A percentile compares a stretch with the other conserved stretches of the same genome.
phyloP scores from a whole-genome alignment of 768 basidiomycete genomes.

The Termitomyces sp. region DNA sequence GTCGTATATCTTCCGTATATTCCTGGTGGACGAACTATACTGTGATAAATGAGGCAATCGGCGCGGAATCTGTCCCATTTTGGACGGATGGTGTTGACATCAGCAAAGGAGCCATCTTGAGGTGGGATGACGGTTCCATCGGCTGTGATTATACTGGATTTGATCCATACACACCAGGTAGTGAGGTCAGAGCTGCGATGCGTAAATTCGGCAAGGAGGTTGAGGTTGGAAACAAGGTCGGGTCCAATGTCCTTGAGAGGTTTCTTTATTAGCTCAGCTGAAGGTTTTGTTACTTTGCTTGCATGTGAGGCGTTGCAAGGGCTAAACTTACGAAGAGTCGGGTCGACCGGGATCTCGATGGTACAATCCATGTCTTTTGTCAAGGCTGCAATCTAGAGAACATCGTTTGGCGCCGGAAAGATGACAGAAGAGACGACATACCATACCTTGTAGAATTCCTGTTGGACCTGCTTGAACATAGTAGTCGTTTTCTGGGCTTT shows the following conservation, averaged over 20 bases:
- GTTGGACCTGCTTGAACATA: constrained; percentile 30
- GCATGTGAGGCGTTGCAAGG: neutral
- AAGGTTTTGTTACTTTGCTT: neutral
- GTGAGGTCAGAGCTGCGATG: constrained; percentile 23
- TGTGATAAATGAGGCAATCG: constrained; percentile 16
- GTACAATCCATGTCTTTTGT: constrained; percentile 32
- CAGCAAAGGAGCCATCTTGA: neutral
- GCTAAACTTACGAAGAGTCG: constrained; percentile 27
- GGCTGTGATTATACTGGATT: constrained; percentile 11
- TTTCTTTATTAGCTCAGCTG: constrained; percentile 30
- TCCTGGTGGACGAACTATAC: constrained; percentile 6
- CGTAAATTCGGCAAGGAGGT: constrained; percentile 31
- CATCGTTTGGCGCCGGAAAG: neutral
- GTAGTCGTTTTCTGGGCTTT: constrained; percentile 24
- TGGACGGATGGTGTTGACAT: constrained; percentile 3
- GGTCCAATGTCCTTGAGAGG: constrained; percentile 33
- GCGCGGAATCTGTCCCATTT: constrained; percentile 14
- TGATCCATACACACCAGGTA: constrained; percentile 32
- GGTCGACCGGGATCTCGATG: constrained; percentile 34
- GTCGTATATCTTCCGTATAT: neutral
- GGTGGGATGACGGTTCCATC: constrained; percentile 12
- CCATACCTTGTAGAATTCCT: constrained; percentile 37
- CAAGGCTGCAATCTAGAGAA: constrained; percentile 32
- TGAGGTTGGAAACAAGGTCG: constrained; percentile 36
- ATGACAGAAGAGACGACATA: constrained; percentile 10